Evolutionary conservation across 768 basidiomycete species (phyloP).

Genomic region (Hortiboletus campestris): DNA sequence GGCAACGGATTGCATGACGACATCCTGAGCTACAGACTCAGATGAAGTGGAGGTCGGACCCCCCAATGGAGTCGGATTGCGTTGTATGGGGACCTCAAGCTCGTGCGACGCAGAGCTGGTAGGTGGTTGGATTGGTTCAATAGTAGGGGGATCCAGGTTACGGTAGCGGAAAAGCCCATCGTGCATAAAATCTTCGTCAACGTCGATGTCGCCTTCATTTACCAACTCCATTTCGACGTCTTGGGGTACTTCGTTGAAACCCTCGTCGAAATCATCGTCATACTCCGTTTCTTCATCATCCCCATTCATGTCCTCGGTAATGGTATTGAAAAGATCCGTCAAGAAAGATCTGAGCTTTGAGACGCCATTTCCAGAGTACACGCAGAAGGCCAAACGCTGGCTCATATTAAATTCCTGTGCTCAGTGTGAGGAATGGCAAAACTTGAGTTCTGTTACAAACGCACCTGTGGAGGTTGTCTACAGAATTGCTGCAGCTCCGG

Average conservation of each 20-base stretch:
- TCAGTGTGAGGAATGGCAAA: conserved; percentile 1
- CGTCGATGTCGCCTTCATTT: conserved; percentile 41
- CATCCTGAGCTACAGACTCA: conserved; percentile 16
- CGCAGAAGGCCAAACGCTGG: conserved; percentile 90
- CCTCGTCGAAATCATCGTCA: conserved; percentile 44
- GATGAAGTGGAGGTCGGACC: conserved; percentile 3
- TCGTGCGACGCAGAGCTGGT: conserved; percentile 10
- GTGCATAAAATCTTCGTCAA: conserved; percentile 44
- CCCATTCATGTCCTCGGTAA: conserved; percentile 66
- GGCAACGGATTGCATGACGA: conserved; percentile 35
- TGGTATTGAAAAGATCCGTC: conserved; percentile 69
- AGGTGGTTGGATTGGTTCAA: conserved; percentile 14
- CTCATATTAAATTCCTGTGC: conserved; percentile 84
- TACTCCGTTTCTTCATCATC: conserved; percentile 68
- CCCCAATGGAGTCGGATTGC: conserved; percentile 21
- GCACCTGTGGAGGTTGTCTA: conserved; percentile 79
- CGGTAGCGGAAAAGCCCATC: conserved; percentile 32
- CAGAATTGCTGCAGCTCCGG: conserved; percentile 87
- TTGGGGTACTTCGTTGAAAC: conserved; percentile 30
- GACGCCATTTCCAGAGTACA: conserved; percentile 93
- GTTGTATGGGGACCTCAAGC: conserved; percentile 32
- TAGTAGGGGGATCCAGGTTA: conserved; percentile 5
- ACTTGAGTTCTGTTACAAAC: conserved; percentile 25
- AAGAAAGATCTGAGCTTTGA: conserved; percentile 77
- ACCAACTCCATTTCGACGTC: conserved; percentile 35